Conservation (phyloP, 805 yeast species). For the Starmerella potacharoeniae region DNA sequence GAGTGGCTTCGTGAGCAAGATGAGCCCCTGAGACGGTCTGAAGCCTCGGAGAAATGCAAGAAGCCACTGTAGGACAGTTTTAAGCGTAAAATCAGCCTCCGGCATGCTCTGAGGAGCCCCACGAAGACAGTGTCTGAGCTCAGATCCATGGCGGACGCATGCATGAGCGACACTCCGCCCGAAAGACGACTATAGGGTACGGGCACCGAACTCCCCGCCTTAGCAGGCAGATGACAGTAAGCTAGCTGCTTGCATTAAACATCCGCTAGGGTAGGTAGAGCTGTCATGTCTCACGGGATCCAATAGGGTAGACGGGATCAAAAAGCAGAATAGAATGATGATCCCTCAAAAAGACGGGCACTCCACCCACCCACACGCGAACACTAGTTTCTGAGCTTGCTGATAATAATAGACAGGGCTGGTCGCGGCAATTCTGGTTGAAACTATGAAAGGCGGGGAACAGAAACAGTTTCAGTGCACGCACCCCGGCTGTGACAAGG, state of each 20-base stretch:
- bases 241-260: not conserved
- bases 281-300: conserved; percentile 5
- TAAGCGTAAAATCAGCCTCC: too few species aligned
- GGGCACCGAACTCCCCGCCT: not conserved
- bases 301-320: conserved; percentile 1
- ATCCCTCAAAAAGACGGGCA: conserved; percentile 3
- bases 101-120: too few species aligned
- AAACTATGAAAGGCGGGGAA: conserved; percentile 4
- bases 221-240: not conserved
- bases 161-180: not conserved
- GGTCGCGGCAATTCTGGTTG: not conserved
- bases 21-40: not conserved
- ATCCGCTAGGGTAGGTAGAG: not conserved
- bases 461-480: conserved; percentile 28
- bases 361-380: not conserved
- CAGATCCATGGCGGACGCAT: not conserved
- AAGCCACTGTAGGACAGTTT: too few species aligned
- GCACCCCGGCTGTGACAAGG: conserved; percentile 27
- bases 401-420: not conserved
- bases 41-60: not conserved
- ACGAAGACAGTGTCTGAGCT: not conserved
- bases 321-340: not conserved
- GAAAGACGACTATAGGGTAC: not conserved
- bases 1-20: not conserved
- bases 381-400: not conserved